A percentile compares a stretch with the other conserved stretches of the same genome.
Evolutionary conservation across 2,329 filamentous ascomycete genomes (phyloP).

Genomic region (Penicillium sp.): DNA sequence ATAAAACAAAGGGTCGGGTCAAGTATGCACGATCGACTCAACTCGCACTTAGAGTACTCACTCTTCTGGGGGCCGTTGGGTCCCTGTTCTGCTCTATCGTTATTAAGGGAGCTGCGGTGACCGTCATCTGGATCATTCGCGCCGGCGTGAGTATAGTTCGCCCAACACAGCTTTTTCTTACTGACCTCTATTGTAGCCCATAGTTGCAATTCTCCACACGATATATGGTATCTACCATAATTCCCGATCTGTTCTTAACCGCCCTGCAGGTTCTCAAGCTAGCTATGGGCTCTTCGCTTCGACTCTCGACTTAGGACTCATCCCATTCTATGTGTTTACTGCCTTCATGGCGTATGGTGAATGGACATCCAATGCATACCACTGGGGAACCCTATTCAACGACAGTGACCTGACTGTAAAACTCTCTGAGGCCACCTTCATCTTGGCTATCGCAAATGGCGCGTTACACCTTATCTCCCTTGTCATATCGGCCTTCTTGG

Average conservation of each 20-base stretch:
- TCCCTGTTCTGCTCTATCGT: constrained; percentile 74
- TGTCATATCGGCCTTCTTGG: constrained; percentile 69
- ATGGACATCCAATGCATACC: constrained; percentile 41
- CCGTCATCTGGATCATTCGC: constrained; percentile 71
- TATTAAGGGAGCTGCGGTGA: constrained; percentile 63
- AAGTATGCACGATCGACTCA: constrained; percentile 67
- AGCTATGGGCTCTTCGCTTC: constrained; percentile 86
- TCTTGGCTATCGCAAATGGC: constrained; percentile 61
- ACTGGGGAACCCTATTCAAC: constrained; percentile 68
- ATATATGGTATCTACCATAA: constrained; percentile 81
- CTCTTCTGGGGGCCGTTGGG: constrained; percentile 67
- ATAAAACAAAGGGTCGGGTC: constrained; percentile 67
- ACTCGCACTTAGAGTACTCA: constrained; percentile 63
- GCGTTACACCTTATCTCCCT: constrained; percentile 70
- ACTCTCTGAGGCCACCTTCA: constrained; percentile 66
- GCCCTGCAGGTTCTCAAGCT: constrained; percentile 75
- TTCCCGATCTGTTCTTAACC: constrained; percentile 63
- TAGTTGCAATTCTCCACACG: constrained; percentile 68
- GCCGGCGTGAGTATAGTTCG: constrained; percentile 60
- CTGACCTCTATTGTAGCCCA: constrained; percentile 56
- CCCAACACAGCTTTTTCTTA: neutral
- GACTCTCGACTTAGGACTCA: constrained; percentile 65
- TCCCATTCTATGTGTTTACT: constrained; percentile 63
- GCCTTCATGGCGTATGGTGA: constrained; percentile 54
- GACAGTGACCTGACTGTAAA: constrained; percentile 54